These are phyloP conservation scores for Leptographium wingfieldii DNA, from an alignment of 2,329 filamentous ascomycete species.

Conservation along the genomic window DNA sequence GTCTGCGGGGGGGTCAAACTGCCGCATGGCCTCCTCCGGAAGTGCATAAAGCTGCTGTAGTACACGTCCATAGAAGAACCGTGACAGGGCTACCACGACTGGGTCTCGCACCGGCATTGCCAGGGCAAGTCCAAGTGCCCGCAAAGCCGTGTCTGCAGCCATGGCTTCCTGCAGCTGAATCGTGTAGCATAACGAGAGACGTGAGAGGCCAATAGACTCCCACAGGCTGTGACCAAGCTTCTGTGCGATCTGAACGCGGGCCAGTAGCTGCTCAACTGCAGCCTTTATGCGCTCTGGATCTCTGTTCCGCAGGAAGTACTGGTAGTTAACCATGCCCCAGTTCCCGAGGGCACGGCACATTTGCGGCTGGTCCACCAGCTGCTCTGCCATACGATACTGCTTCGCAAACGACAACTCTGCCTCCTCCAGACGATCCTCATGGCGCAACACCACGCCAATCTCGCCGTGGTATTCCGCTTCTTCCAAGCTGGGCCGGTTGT, in stretches of 20 bases:
- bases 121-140: constrained; percentile 8
- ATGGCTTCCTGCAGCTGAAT: constrained; percentile 12
- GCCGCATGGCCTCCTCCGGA: constrained; percentile 15
- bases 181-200: constrained; percentile 22
- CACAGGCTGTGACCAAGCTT: constrained; percentile 9
- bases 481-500: constrained; percentile 3
- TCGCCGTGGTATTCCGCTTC: constrained; percentile 18
- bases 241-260: not conserved
- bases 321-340: constrained; percentile 24
- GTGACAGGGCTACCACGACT: constrained; percentile 18
- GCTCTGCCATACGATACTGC: constrained; percentile 19
- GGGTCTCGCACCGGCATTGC: constrained; percentile 12
- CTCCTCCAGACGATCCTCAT: constrained; percentile 18
- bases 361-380: constrained; percentile 12
- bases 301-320: constrained; percentile 13
- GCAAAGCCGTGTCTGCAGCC: constrained; percentile 13
- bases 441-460: constrained; percentile 21
- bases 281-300: not conserved
- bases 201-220: constrained; percentile 18
- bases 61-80: constrained; percentile 21
- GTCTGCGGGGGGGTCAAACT: constrained; percentile 16
- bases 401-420: constrained; percentile 15
- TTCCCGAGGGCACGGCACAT: constrained; percentile 23
- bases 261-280: not conserved
- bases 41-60: constrained; percentile 14